Evolutionary conservation across 1,284 basidiomycete species (phyloP), one percentile per base, ranked within the genome.

Genomic region (Ganoderma boninense): DNA sequence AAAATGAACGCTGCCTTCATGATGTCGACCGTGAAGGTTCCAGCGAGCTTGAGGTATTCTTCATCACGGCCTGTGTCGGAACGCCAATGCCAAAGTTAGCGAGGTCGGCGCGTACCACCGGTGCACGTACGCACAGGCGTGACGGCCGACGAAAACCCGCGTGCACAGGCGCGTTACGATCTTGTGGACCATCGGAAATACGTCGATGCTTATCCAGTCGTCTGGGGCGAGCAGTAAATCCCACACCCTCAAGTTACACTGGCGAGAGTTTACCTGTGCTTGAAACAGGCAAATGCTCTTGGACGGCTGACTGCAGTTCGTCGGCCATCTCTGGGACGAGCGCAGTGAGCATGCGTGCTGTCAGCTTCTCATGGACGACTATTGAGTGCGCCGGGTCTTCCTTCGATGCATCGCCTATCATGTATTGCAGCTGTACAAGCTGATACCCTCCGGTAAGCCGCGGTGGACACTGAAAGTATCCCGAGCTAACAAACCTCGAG

Each of bases 321-420:
- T 56, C 52, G 1, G 8, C 20, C 23, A 56, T 26, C 13, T 29
- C 52, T 1, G 52, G 52, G 14, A 56, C 23, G 6, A 16, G 23
- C 52, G 13, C 13, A 3, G 23, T 6, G 13, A 56, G 23, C 10
- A 16, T 56, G 6, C 46, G 46, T 11, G 46, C n/a, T 1, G 7
- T 11, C 3, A 49, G 11, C 46, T 10, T 49, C 46, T 49, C 46
- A 7, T 23, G 46, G 8, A 49, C 46, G 10, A 49, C 46, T 5
- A 46, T 7, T 6, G 44, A 46, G 46, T 49, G 20, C 46, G 10
- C n/a, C 6, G 46, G 46, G 46, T 23, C n/a, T 5, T 2, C 3
- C 46, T 23, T 2, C 1, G 46, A 13, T 82, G 67, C 0, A 82
- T n/a, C 29, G 0, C 29, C 16, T 11, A 32, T 13, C 20, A 32